These are phyloP conservation scores for Dactylellina cionopaga DNA, from an alignment of 2,329 filamentous ascomycete genomes.

Conservation along the genomic window DNA sequence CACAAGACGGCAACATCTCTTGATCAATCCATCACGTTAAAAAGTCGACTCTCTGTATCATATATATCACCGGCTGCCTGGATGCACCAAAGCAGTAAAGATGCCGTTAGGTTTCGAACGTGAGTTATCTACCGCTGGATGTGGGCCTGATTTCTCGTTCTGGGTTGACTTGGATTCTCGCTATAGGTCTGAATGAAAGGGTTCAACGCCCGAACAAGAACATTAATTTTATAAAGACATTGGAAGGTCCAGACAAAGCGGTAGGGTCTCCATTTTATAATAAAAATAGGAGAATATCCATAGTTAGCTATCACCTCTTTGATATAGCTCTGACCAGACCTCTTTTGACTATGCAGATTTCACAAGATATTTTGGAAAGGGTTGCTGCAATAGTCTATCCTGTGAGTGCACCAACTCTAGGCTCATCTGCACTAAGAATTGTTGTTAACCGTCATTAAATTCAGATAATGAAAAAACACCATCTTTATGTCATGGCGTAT, in stretches of 20 bases:
- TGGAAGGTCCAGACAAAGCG: constrained; percentile 72
- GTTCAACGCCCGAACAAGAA: constrained; percentile 77
- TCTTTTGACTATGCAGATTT: constrained; percentile 60
- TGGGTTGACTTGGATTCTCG: not conserved
- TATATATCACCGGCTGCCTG: no score
- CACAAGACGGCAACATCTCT: not conserved
- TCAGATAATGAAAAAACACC: constrained; percentile 72
- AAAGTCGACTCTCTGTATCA: no score
- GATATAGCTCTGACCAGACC: no score
- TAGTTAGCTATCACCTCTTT: no score
- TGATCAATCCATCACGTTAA: constrained; percentile 1
- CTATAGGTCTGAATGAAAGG: constrained; percentile 73
- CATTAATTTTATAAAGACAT: constrained; percentile 86
- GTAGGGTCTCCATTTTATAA: not conserved
- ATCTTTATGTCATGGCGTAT: constrained; percentile 71
- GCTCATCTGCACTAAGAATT: not conserved
- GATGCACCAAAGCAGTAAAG: not conserved
- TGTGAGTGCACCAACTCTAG: constrained; percentile 61
- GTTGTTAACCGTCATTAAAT: not conserved
- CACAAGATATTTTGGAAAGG: constrained; percentile 77
- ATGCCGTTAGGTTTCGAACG: constrained; percentile 56
- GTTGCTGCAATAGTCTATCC: constrained; percentile 78
- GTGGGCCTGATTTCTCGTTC: not conserved
- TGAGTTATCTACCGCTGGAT: no score
- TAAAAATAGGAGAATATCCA: no score